A percentile compares a stretch with the other conserved stretches of the same genome.
These are phyloP conservation scores for Entomortierella chlamydospora DNA, from an alignment of 192 early-diverging fungal genomes.

Conservation along the genomic window DNA sequence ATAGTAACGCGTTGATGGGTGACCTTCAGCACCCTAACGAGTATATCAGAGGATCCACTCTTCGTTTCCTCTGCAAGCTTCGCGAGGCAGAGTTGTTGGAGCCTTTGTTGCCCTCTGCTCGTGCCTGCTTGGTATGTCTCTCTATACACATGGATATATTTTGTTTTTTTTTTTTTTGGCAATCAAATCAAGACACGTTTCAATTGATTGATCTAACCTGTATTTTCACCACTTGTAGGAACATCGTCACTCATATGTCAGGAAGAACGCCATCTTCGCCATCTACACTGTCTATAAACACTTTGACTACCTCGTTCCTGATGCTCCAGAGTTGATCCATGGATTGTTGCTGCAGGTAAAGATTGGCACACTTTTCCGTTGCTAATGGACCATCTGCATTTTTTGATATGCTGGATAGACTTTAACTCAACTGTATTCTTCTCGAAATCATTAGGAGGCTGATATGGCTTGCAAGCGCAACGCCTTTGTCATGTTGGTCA, in stretches of 20 bases:
- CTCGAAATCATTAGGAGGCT: constrained; percentile 73
- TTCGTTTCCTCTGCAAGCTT: constrained; percentile 96
- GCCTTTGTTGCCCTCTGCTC: constrained; percentile 89
- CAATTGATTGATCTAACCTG: neutral
- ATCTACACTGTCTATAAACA: constrained; percentile 90
- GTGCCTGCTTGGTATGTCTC: constrained; percentile 82
- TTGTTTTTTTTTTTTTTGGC: too few relatives aligned
- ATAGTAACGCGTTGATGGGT: constrained; percentile 91
- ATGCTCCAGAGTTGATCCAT: constrained; percentile 91
- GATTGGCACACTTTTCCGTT: neutral
- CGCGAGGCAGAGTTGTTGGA: constrained; percentile 95
- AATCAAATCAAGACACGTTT: neutral
- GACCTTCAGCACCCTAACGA: constrained; percentile 99
- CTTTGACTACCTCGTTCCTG: constrained; percentile 94
- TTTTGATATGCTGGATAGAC: neutral
- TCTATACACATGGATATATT: neutral
- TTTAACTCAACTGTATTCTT: neutral
- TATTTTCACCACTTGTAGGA: constrained; percentile 61
- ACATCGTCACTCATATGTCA: constrained; percentile 97
- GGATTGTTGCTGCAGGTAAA: constrained; percentile 67
- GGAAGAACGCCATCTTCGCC: constrained; percentile 97
- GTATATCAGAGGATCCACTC: constrained; percentile 93
- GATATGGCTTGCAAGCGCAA: constrained; percentile 95
- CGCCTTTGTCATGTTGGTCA: constrained; percentile 93
- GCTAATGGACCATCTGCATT: neutral